Evolutionary conservation across 2,329 filamentous ascomycete genomes (phyloP).

Genomic region (Aspergillus sp.): DNA sequence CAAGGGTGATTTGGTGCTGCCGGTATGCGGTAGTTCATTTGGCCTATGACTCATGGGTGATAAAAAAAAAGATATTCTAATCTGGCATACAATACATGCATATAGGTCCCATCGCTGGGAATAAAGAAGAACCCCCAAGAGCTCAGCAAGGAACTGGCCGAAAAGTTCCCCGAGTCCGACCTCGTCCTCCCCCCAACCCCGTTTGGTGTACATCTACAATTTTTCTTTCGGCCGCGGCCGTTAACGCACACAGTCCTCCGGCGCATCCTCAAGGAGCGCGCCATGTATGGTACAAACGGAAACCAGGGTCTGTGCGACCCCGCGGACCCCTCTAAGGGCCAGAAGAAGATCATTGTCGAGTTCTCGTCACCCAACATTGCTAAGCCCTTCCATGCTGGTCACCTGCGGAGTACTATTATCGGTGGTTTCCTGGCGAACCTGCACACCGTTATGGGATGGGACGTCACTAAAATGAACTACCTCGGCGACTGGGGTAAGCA

Average conservation of each 20-base stretch:
- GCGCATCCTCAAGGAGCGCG: conserved; percentile 50
- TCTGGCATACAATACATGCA: background rate
- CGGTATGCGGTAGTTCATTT: conserved; percentile 23
- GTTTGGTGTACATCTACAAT: conserved; percentile 54
- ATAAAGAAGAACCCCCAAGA: conserved; percentile 53
- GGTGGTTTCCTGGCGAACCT: conserved; percentile 58
- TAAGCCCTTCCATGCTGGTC: conserved; percentile 58
- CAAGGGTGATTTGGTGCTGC: conserved; percentile 39
- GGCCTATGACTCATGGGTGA: too few species aligned
- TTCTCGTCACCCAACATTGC: conserved; percentile 62
- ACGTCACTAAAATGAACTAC: conserved; percentile 58
- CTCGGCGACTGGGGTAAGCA: conserved; percentile 63
- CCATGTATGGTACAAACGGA: conserved; percentile 53
- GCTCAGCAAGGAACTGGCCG: conserved; percentile 47
- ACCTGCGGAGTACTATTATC: conserved; percentile 59
- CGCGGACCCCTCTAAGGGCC: conserved; percentile 46
- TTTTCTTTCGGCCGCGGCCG: conserved; percentile 55
- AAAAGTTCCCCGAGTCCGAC: conserved; percentile 51
- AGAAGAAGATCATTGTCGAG: conserved; percentile 55
- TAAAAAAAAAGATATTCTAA: too few species aligned
- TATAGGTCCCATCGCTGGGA: conserved; percentile 35
- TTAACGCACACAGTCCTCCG: conserved; percentile 51
- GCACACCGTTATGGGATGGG: conserved; percentile 54
- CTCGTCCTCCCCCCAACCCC: conserved; percentile 49
- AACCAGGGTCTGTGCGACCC: conserved; percentile 52